Percentiles rank a stretch among this genome's conserved stretches.
Conservation (phyloP, 1,139 yeast species). For the Zygoascus meyerae region DNA sequence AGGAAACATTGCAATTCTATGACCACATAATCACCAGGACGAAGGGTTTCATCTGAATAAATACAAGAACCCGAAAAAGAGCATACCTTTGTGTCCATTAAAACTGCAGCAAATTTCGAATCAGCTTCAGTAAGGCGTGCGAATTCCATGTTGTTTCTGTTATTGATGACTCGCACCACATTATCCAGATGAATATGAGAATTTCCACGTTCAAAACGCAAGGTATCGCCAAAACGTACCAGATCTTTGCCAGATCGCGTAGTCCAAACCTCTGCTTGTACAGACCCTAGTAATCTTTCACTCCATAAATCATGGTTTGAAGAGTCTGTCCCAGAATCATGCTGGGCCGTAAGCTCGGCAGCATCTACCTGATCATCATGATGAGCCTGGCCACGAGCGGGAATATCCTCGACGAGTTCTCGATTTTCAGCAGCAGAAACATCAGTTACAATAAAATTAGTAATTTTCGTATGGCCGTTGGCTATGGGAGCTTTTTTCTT, state of each 20-base stretch:
- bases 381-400: not conserved
- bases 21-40: conserved; percentile 68
- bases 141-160: conserved; percentile 41
- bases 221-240: conserved; percentile 45
- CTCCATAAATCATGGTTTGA: conserved; percentile 18
- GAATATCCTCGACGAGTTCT: not conserved
- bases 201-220: conserved; percentile 35
- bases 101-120: conserved; percentile 62
- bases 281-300: conserved; percentile 54
- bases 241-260: conserved; percentile 64
- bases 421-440: too few relatives aligned
- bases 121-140: conserved; percentile 73
- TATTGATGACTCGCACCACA: conserved; percentile 24
- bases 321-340: too few relatives aligned
- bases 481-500: too few relatives aligned
- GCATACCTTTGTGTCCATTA: conserved; percentile 53
- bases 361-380: too few relatives aligned
- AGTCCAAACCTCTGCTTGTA: conserved; percentile 76
- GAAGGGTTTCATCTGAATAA: conserved; percentile 47
- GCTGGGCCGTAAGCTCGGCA: too few relatives aligned
- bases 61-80: conserved; percentile 54
- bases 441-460: not conserved
- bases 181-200: conserved; percentile 16
- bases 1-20: conserved; percentile 60
- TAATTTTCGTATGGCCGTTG: too few relatives aligned